Evolutionary conservation across 2,329 filamentous ascomycete species (phyloP), one percentile per base, ranked within the genome.

Genomic region (Cercospora zeae-maydis): DNA sequence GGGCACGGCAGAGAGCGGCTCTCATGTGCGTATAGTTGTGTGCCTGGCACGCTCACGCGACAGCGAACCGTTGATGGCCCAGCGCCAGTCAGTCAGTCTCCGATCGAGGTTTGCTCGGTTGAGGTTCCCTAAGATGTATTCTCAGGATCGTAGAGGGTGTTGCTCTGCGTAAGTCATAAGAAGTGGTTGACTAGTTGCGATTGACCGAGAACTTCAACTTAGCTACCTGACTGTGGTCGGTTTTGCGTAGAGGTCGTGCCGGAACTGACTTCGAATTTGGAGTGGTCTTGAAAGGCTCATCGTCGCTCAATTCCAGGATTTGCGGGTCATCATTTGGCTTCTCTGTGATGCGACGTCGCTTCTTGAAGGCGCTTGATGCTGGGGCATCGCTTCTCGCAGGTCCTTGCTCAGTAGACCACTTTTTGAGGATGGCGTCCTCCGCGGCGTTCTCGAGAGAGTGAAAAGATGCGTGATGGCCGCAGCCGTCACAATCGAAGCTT

Each of bases 401-500:
- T 34, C 72, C 73, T n/a, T 76, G 75, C 61, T 78, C 76, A 7
- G 47, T 37, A 49, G 77, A 75, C 81, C 79, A 82, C 27, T 77
- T 78, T 70, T 76, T 75, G 27, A 78, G 71, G 4, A 81, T 74
- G 47, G 78, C 80, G 58, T 83, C 79, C 53, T 83, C 82, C 9
- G 71, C 68, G n/a, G 76, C 74, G 61, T 82, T 84, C 64, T 83
- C 81, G 75, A 85, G 77, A 56, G 71, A 78, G 72, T 85, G 83
- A 66, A 83, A 84, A 10, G 78, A 80, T 6, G 83, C 82, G 67
- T 85, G 83, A 70, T 85, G 83, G 31, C 71, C 73, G 67, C 83
- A 85, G 54, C 83, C 83, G 69, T 85, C 83, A 71, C 83, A 84
- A 65, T 83, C 80, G 73, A 82, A 85, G 6, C 78, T 81, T 0